Evolutionary conservation across 345 rosid species (phyloP), one percentile per base, ranked within the genome.

Genomic region (Carallia pectinifolia): DNA sequence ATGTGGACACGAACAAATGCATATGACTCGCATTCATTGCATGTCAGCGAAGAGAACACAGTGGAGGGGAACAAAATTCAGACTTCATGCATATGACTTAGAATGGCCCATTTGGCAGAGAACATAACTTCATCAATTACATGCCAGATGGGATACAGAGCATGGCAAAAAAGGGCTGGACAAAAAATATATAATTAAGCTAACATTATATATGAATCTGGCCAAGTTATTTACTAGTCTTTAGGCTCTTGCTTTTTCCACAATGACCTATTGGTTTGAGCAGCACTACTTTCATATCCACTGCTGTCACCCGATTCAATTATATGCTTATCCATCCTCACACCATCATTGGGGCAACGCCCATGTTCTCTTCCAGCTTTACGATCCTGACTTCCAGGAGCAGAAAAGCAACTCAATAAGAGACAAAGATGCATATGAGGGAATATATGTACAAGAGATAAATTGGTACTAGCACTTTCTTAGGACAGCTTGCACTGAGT

Each of bases 291-390:
- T 67, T 87, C 90, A 31, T 86, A 89, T 52, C 96, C 84, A 68
- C 90, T 89, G 82, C 96, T 89, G 70, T 87, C 91, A 61, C 89
- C 90, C 33, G 93, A 84, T 84, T 94, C 97, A 33, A 27, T 67
- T 50, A 85, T 84, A 53, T 39, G 84, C 65, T 69, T 81, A 67
- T 88, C 89, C 71, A 75, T 76, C 70, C 69, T 87, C 56, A 52
- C 8, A 48, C 63, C 78, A n/a, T 81, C 81, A 38, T 61, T 62
- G 34, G 67, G 78, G 9, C 75, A 58, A 27, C 71, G 80, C 34
- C 75, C 86, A 12, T 77, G 84, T 60, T 87, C 98, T 56, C 81
- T 69, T 64, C 82, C 86, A 62, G 82, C 62, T 76, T 83, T 83
- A 18, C 89, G 85, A 53, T 84, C 92, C 96, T 89, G 85, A 67